phyloP scores from a whole-genome alignment of 2,329 filamentous ascomycete species.

The Stagonosporopsis chrysanthemi region DNA sequence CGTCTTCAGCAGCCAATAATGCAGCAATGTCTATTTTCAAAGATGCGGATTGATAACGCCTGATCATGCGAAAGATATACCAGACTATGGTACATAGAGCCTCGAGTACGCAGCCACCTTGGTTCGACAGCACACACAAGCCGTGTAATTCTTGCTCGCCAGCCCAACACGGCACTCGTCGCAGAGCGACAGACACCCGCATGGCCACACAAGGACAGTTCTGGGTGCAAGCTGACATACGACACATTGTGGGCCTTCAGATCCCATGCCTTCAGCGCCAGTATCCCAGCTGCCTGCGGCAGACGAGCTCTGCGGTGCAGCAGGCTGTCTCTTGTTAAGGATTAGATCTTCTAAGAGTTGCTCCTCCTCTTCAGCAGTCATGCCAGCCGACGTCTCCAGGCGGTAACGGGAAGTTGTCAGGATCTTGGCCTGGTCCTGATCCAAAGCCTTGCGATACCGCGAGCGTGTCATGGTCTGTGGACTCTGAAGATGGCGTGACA shows the following conservation, averaged over 20 bases:
- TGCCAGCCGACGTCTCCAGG: constrained; percentile 45
- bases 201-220: constrained; percentile 95
- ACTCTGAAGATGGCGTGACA: constrained; percentile 80
- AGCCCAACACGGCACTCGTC: constrained; percentile 94
- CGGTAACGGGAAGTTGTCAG: constrained; percentile 57
- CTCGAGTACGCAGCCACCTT: constrained; percentile 89
- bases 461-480: constrained; percentile 81
- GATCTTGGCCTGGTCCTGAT: constrained; percentile 74
- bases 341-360: constrained; percentile 66
- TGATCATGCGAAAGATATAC: neutral
- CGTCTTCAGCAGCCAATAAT: neutral
- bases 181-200: constrained; percentile 90
- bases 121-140: constrained; percentile 91
- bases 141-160: constrained; percentile 96
- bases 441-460: constrained; percentile 72
- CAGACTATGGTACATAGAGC: constrained; percentile 78
- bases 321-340: constrained; percentile 59
- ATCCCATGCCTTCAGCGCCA: constrained; percentile 76
- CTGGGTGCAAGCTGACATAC: constrained; percentile 88
- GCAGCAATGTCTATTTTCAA: neutral
- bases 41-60: neutral
- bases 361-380: constrained; percentile 62
- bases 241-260: constrained; percentile 83
- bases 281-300: constrained; percentile 64
- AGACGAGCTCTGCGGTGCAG: constrained; percentile 34